phyloP scores from a whole-genome alignment of 257 asterid species.

The Cordia subcordata region DNA sequence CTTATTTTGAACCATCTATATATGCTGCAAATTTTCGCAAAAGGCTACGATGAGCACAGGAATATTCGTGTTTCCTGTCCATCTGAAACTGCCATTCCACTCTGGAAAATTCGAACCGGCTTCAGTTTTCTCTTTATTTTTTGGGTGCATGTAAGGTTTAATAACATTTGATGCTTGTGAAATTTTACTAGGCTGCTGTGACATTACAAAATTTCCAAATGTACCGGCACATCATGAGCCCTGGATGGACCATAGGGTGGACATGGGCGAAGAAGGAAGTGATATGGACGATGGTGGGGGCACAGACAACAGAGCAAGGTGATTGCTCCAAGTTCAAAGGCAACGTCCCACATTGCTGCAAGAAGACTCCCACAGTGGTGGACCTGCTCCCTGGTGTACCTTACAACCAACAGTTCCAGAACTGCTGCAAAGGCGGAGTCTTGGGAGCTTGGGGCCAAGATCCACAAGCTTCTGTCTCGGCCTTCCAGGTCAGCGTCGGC shows the following conservation, averaged over 20 bases:
- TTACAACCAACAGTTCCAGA: slow-evolving; percentile 23
- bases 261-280: slow-evolving; percentile 26
- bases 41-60: too few species aligned
- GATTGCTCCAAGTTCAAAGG: slow-evolving; percentile 23
- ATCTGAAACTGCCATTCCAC: too few species aligned
- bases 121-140: too few species aligned
- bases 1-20: too few species aligned
- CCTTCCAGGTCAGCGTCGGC: slow-evolving; percentile 24
- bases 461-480: slow-evolving; percentile 8
- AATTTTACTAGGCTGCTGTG: slow-evolving; percentile 17
- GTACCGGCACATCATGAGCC: slow-evolving; percentile 16
- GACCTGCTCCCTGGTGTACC: slow-evolving; percentile 24
- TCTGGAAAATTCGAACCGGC: too few species aligned
- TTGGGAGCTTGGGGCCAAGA: slow-evolving; percentile 16
- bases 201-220: slow-evolving; percentile 24
- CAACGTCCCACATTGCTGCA: slow-evolving; percentile 23
- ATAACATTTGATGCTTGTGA: too few species aligned
- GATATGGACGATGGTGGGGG: slow-evolving; percentile 23
- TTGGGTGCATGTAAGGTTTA: too few species aligned
- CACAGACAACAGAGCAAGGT: slow-evolving; percentile 22
- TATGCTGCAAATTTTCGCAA: too few species aligned
- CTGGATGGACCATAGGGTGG: slow-evolving; percentile 35
- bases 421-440: slow-evolving; percentile 29
- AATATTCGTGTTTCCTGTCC: too few species aligned
- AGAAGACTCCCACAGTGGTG: slow-evolving; percentile 15